These are phyloP conservation scores for Hypomontagnella monticulosa DNA, from an alignment of 495 filamentous ascomycete species.

Conservation along the genomic window DNA sequence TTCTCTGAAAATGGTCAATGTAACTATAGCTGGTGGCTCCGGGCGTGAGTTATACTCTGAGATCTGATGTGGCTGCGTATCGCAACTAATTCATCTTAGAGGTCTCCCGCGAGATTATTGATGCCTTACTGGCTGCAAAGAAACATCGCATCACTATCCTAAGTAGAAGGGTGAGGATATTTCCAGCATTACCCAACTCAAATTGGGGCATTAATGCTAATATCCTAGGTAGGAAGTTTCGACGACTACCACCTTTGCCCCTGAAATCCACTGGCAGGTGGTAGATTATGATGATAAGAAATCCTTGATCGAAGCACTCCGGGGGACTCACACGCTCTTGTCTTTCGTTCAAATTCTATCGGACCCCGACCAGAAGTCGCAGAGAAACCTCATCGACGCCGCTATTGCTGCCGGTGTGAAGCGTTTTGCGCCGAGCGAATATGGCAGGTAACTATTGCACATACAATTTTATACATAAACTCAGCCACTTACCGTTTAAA, in stretches of 20 bases:
- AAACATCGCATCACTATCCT: slow-evolving; percentile 64
- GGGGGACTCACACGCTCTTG: slow-evolving; percentile 64
- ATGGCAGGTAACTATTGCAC: slow-evolving; percentile 38
- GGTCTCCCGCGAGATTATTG: slow-evolving; percentile 63
- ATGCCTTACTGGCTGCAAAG: slow-evolving; percentile 57
- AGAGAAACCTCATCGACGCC: slow-evolving; percentile 63
- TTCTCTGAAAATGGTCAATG: slow-evolving; percentile 60
- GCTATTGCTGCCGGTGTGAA: slow-evolving; percentile 62
- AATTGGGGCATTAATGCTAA: background rate
- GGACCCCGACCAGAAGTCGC: slow-evolving; percentile 49
- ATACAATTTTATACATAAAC: background rate
- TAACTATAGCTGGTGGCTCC: slow-evolving; percentile 64
- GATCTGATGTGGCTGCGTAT: background rate
- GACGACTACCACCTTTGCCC: slow-evolving; percentile 1
- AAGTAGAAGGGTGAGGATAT: slow-evolving; percentile 52
- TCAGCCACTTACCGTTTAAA: slow-evolving; percentile 1
- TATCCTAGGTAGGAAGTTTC: slow-evolving; percentile 31
- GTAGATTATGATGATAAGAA: slow-evolving; percentile 56
- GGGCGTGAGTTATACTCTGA: slow-evolving; percentile 51
- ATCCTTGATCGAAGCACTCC: slow-evolving; percentile 50
- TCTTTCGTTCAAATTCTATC: slow-evolving; percentile 59
- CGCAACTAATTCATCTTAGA: slow-evolving; percentile 49
- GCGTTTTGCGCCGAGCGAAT: slow-evolving; percentile 65
- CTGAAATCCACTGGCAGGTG: slow-evolving; percentile 49
- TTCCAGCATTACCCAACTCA: background rate